A percentile compares a stretch with the other conserved stretches of the same genome.
Conservation (phyloP, 2,329 filamentous ascomycete species). For the Trichoderma sp. region DNA sequence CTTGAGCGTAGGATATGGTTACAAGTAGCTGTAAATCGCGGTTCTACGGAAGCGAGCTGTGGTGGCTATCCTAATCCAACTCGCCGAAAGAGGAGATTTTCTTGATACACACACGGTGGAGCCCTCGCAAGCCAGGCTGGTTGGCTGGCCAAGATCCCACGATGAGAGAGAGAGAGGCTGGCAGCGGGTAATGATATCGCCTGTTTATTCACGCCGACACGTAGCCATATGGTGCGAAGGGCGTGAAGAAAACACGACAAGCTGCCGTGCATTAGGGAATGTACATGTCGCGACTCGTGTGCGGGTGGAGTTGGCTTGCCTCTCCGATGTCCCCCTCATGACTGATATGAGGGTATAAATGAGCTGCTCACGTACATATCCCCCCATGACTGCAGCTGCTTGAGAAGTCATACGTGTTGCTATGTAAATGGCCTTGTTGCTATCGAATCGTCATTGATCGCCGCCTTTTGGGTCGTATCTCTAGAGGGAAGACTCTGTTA, state of each 20-base stretch:
- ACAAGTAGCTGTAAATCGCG: background rate
- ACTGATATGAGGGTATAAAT: background rate
- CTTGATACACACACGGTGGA: background rate
- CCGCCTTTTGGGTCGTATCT: too few species aligned
- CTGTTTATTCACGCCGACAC: background rate
- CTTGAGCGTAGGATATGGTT: background rate
- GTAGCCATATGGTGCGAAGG: background rate
- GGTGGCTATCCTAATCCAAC: background rate
- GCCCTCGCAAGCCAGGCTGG: background rate
- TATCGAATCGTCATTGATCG: background rate
- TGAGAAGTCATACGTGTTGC: background rate
- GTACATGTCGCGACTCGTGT: background rate
- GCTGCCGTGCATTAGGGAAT: background rate
- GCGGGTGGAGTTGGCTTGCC: background rate
- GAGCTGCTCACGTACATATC: background rate
- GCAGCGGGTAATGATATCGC: background rate
- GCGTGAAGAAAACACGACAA: background rate
- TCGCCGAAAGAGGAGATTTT: background rate
- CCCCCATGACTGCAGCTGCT: background rate
- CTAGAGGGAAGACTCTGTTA: background rate
- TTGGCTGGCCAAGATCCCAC: background rate
- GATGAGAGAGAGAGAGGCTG: background rate
- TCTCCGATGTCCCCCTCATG: background rate
- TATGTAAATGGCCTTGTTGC: background rate
- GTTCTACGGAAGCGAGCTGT: background rate